Evolutionary conservation across 805 yeast genomes (phyloP).

Genomic region (Cyberlindnera subsufficiens): DNA sequence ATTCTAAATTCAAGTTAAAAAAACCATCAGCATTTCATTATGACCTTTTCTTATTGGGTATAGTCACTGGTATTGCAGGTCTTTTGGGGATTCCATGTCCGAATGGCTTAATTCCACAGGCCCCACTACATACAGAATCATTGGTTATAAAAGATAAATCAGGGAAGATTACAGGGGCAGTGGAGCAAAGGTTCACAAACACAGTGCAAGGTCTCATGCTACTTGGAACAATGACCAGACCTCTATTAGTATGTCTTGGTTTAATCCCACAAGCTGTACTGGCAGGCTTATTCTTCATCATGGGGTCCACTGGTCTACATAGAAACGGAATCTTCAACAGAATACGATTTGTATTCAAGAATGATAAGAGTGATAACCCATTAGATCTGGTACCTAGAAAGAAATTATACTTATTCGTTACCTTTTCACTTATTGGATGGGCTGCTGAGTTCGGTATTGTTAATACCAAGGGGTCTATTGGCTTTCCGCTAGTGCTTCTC

Average conservation of each 20-base stretch:
- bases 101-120: conserved; percentile 95
- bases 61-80: conserved; percentile 85
- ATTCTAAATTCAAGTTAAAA: conserved; percentile 67
- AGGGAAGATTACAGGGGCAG: conserved; percentile 38
- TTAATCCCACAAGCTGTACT: conserved; percentile 88
- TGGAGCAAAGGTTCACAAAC: conserved; percentile 87
- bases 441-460: conserved; percentile 82
- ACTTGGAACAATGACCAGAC: conserved; percentile 84
- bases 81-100: conserved; percentile 92
- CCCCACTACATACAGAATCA: conserved; percentile 86
- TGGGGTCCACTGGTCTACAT: conserved; percentile 81
- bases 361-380: not conserved
- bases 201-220: conserved; percentile 79
- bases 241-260: conserved; percentile 74
- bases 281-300: conserved; percentile 87
- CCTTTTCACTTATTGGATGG: conserved; percentile 59
- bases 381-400: conserved; percentile 15
- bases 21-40: conserved; percentile 92
- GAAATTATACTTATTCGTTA: conserved; percentile 46
- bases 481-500: conserved; percentile 83
- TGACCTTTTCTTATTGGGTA: conserved; percentile 80
- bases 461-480: conserved; percentile 85
- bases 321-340: conserved; percentile 60
- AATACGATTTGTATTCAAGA: conserved; percentile 47
- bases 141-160: conserved; percentile 43